phyloP scores from a whole-genome alignment of 805 yeast genomes.

The Ogataea siamensis region DNA sequence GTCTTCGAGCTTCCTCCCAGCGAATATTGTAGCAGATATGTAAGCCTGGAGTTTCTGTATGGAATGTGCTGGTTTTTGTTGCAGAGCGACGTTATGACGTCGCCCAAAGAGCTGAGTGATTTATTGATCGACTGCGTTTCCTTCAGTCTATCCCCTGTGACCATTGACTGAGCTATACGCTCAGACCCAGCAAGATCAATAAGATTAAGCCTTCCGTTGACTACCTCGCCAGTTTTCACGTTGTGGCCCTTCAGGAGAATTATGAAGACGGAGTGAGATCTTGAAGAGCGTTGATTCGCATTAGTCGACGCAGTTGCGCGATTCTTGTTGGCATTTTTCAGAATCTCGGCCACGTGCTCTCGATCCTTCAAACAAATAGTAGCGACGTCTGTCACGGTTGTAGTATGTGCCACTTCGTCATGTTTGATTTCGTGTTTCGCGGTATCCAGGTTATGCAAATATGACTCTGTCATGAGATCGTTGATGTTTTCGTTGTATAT shows the following conservation, averaged over 20 bases:
- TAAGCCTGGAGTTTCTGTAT: conserved; percentile 68
- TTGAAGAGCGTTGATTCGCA: conserved; percentile 79
- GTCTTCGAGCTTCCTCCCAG: conserved; percentile 85
- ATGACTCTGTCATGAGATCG: conserved; percentile 54
- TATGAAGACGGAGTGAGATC: conserved; percentile 85
- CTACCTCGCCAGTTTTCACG: conserved; percentile 42
- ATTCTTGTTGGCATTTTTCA: conserved; percentile 55
- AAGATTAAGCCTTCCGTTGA: conserved; percentile 67
- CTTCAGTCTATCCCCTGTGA: conserved; percentile 71
- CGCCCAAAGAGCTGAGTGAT: conserved; percentile 85
- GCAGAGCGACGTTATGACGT: conserved; percentile 58
- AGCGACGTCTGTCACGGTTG: conserved; percentile 61
- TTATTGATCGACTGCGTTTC: conserved; percentile 90
- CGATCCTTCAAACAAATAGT: conserved; percentile 42
- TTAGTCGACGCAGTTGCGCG: conserved; percentile 81
- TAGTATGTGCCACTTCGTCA: conserved; percentile 50
- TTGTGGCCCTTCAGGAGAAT: conserved; percentile 59
- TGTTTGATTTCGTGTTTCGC: conserved; percentile 70
- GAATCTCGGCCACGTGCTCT: conserved; percentile 46
- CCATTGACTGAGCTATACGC: conserved; percentile 71
- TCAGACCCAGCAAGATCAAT: conserved; percentile 96
- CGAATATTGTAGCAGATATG: conserved; percentile 81
- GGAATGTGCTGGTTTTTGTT: conserved; percentile 52
- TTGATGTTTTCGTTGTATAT: conserved; percentile 81
- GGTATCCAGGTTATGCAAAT: conserved; percentile 20